Conservation (phyloP, 257 asterid species). For the Solanum pennellii region DNA sequence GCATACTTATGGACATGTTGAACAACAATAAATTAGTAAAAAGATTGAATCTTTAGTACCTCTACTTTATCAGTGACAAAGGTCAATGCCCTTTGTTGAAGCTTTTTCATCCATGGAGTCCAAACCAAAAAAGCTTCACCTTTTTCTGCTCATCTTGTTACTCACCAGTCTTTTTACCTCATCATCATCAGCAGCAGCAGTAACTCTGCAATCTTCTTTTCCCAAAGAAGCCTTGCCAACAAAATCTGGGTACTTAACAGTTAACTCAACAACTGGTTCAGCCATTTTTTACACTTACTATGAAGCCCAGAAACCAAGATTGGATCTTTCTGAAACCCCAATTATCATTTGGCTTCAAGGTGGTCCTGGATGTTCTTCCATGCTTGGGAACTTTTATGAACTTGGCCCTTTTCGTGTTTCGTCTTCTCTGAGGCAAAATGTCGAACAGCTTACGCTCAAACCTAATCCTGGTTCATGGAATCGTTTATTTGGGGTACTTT, state of each 20-base stretch:
- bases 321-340: constrained; percentile 32
- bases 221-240: constrained; percentile 67
- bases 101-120: not conserved
- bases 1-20: not conserved
- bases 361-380: constrained; percentile 83
- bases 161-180: not conserved
- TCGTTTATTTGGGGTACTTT: constrained; percentile 50
- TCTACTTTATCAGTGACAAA: not conserved
- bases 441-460: constrained; percentile 22
- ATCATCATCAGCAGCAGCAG: not conserved
- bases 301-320: constrained; percentile 40
- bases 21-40: not conserved
- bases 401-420: constrained; percentile 68
- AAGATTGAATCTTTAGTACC: not conserved
- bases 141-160: not conserved
- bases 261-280: constrained; percentile 60
- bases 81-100: not conserved
- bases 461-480: constrained; percentile 80
- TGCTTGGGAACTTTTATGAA: constrained; percentile 68
- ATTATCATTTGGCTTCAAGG: constrained; percentile 82
- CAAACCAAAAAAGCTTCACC: not conserved
- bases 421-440: not conserved
- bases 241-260: constrained; percentile 60
- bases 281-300: constrained; percentile 69
- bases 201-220: constrained; percentile 10